phyloP scores from a whole-genome alignment of 2,329 filamentous ascomycete genomes.

The Alternaria brassicae region DNA sequence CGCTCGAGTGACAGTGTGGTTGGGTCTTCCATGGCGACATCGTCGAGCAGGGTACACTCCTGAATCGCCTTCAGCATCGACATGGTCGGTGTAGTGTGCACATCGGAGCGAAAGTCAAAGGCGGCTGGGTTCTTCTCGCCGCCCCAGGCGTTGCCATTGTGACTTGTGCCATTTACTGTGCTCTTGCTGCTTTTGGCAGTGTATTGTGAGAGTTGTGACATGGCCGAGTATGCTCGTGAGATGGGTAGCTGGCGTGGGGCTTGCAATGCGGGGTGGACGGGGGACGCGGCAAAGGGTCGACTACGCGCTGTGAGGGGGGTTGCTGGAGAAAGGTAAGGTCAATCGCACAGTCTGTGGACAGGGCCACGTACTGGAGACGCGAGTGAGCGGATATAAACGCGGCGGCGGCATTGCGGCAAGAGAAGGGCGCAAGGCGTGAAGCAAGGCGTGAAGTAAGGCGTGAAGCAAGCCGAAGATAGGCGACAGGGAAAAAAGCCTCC shows the following conservation, averaged over 20 bases:
- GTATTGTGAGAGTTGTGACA: conserved; percentile 44
- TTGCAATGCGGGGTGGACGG: conserved; percentile 18
- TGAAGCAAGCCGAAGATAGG: conserved; percentile 24
- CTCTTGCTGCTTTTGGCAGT: conserved; percentile 39
- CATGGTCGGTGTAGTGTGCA: conserved; percentile 51
- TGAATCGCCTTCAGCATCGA: conserved; percentile 84
- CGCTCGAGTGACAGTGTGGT: conserved; percentile 79
- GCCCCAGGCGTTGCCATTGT: conserved; percentile 46
- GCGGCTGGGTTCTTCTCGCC: conserved; percentile 59
- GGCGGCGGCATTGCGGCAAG: conserved; percentile 34
- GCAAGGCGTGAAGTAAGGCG: conserved; percentile 20
- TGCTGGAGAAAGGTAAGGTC: conserved; percentile 39
- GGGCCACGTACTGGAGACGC: conserved; percentile 42
- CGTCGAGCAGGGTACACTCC: conserved; percentile 77
- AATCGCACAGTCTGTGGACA: conserved; percentile 32
- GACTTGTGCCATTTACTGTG: conserved; percentile 18
- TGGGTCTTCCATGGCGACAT: conserved; percentile 81
- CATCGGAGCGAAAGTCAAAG: conserved; percentile 62
- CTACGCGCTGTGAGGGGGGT: conserved; percentile 9
- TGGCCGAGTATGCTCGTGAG: conserved; percentile 26
- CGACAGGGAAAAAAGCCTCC: not conserved
- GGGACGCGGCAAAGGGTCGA: conserved; percentile 5
- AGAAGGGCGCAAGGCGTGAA: conserved; percentile 16
- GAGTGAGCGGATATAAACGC: conserved; percentile 24
- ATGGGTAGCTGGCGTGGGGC: conserved; percentile 22